These are phyloP conservation scores for Schwanniomyces polymorphus DNA, from an alignment of 805 yeast genomes.

Conservation along the genomic window DNA sequence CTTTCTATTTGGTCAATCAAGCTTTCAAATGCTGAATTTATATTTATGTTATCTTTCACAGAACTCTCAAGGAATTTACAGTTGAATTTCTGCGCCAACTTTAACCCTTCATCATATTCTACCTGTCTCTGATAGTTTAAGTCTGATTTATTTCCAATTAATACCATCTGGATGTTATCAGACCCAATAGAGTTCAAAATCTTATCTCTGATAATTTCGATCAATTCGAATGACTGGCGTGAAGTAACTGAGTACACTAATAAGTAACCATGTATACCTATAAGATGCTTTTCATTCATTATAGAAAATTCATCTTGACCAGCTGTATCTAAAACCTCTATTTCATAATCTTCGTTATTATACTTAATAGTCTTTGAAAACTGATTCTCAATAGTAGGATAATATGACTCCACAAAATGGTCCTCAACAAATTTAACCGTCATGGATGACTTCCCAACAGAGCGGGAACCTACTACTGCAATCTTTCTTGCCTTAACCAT, in stretches of 20 bases:
- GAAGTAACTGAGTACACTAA: conserved; percentile 82
- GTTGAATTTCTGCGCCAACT: conserved; percentile 42
- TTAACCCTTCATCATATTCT: conserved; percentile 51
- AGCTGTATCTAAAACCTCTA: conserved; percentile 88
- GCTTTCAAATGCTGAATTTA: conserved; percentile 55
- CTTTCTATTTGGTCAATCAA: conserved; percentile 60
- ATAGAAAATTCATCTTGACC: conserved; percentile 90
- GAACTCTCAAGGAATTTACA: conserved; percentile 50
- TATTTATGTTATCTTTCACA: conserved; percentile 47
- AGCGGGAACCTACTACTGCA: conserved; percentile 84
- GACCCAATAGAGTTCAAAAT: conserved; percentile 65
- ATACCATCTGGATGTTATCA: conserved; percentile 48
- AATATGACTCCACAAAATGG: conserved; percentile 84
- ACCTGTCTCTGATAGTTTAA: conserved; percentile 63
- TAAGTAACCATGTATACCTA: conserved; percentile 82
- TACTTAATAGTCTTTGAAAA: conserved; percentile 68
- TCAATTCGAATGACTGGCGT: conserved; percentile 71
- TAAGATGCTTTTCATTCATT: conserved; percentile 73
- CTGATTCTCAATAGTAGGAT: conserved; percentile 89
- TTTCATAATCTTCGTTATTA: conserved; percentile 72
- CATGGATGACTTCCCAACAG: conserved; percentile 86
- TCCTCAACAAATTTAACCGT: conserved; percentile 84
- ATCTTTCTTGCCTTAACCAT: conserved; percentile 65
- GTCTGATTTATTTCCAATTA: conserved; percentile 75
- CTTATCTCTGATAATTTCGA: conserved; percentile 78